phyloP scores from a whole-genome alignment of 2,329 filamentous ascomycete genomes.

The Byssoonygena ceratinophila region DNA sequence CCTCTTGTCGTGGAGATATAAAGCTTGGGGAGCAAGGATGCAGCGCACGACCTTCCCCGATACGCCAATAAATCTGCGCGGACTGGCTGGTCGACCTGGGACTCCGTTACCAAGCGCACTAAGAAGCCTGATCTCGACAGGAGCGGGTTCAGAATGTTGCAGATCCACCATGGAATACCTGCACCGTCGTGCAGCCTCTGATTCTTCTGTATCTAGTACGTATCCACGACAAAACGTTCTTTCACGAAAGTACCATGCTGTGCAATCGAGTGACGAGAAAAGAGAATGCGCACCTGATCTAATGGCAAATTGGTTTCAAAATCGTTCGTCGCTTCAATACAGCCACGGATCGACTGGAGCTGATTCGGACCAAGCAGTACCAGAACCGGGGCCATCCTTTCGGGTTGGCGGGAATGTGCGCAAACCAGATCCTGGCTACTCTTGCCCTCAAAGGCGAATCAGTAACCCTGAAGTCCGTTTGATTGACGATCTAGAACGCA shows the following conservation, averaged over 20 bases:
- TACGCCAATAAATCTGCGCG: conserved; percentile 14
- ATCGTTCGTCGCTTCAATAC: not conserved
- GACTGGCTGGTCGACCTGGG: conserved; percentile 28
- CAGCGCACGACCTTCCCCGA: conserved; percentile 23
- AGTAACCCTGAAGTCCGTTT: conserved; percentile 31
- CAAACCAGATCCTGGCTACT: not conserved
- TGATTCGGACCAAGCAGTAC: not conserved
- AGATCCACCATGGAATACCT: not conserved
- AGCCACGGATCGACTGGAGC: not conserved
- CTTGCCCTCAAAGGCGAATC: conserved; percentile 15
- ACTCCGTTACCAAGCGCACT: conserved; percentile 27
- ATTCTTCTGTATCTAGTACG: not conserved
- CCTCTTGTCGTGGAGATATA: conserved; percentile 23
- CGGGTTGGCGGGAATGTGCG: not conserved
- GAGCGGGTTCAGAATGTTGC: conserved; percentile 1
- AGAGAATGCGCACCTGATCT: not conserved
- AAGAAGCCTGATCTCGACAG: conserved; percentile 17
- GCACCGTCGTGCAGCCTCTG: not conserved
- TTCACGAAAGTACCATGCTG: not conserved
- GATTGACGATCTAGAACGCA: conserved; percentile 28
- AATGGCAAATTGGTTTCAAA: not conserved
- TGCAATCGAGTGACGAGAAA: not conserved
- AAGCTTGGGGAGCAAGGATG: conserved; percentile 32
- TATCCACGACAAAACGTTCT: not conserved
- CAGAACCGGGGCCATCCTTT: conserved; percentile 3